A percentile compares a stretch with the other conserved stretches of the same genome.
These are phyloP conservation scores for Mediolabrus comicus DNA, from an alignment of 108 stramenopile species.

Conservation along the genomic window DNA sequence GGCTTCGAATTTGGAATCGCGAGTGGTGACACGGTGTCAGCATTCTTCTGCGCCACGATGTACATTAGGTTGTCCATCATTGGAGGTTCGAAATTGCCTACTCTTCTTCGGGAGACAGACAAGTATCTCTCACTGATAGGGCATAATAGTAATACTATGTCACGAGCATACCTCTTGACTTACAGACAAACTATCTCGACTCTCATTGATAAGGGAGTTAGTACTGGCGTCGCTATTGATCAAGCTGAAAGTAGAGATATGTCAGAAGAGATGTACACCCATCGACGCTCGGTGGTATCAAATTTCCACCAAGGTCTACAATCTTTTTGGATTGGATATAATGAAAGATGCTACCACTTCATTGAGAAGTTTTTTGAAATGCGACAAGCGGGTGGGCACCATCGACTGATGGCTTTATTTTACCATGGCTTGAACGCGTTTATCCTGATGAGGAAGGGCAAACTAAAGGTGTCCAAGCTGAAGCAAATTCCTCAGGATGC, in stretches of 20 bases:
- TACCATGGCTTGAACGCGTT: background rate
- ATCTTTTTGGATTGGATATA: slow-evolving; percentile 21
- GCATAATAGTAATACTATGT: background rate
- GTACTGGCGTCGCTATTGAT: background rate
- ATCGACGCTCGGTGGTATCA: background rate
- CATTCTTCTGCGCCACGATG: slow-evolving; percentile 2
- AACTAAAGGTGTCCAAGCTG: background rate
- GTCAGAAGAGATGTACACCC: background rate
- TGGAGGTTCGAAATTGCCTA: slow-evolving; percentile 13
- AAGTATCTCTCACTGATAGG: slow-evolving; percentile 12
- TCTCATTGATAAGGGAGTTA: slow-evolving; percentile 2
- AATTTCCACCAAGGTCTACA: slow-evolving; percentile 2
- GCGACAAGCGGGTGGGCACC: background rate
- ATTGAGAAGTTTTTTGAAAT: background rate
- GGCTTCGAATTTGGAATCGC: slow-evolving; percentile 24
- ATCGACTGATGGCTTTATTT: background rate
- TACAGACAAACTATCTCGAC: slow-evolving; percentile 19
- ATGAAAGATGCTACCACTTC: slow-evolving; percentile 11
- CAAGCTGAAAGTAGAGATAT: background rate
- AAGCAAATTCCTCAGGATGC: slow-evolving; percentile 2
- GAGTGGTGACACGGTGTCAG: slow-evolving; percentile 7
- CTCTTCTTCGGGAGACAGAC: slow-evolving; percentile 15
- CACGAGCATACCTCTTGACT: background rate
- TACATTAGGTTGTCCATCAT: slow-evolving; percentile 1
- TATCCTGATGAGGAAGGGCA: background rate